Conservation (phyloP, 2,329 filamentous ascomycete species). For the Pseudogymnoascus sp. region DNA sequence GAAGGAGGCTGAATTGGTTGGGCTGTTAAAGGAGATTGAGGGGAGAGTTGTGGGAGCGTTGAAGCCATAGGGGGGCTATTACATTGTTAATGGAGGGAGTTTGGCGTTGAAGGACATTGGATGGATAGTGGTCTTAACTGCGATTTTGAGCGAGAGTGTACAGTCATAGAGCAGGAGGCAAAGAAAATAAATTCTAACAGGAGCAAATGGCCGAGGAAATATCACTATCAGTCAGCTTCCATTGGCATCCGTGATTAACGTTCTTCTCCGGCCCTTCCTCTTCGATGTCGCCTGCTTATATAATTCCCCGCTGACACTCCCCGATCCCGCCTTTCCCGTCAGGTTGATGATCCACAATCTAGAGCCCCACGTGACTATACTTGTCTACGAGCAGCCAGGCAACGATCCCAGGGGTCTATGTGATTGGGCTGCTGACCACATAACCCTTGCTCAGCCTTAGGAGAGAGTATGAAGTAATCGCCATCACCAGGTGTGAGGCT, state of each 20-base stretch:
- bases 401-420: background rate
- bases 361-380: background rate
- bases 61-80: background rate
- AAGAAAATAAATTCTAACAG: background rate
- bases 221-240: background rate
- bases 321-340: background rate
- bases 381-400: background rate
- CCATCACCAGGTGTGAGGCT: slow-evolving; percentile 1
- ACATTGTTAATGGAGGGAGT: background rate
- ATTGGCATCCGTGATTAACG: background rate
- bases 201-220: background rate
- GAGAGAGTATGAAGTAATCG: background rate
- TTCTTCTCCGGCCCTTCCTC: background rate
- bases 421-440: slow-evolving; percentile 4
- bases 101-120: slow-evolving; percentile 6
- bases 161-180: background rate
- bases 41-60: slow-evolving; percentile 28
- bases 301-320: background rate
- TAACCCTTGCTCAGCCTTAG: background rate
- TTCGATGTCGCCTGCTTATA: background rate
- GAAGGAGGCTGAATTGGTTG: slow-evolving; percentile 54
- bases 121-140: slow-evolving; percentile 5
- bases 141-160: slow-evolving; percentile 8
- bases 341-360: background rate
- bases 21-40: slow-evolving; percentile 56